Percentiles rank a stretch among this genome's conserved stretches.
Evolutionary conservation across 2,329 filamentous ascomycete species (phyloP).

Genomic region (Thielaviopsis populi): DNA sequence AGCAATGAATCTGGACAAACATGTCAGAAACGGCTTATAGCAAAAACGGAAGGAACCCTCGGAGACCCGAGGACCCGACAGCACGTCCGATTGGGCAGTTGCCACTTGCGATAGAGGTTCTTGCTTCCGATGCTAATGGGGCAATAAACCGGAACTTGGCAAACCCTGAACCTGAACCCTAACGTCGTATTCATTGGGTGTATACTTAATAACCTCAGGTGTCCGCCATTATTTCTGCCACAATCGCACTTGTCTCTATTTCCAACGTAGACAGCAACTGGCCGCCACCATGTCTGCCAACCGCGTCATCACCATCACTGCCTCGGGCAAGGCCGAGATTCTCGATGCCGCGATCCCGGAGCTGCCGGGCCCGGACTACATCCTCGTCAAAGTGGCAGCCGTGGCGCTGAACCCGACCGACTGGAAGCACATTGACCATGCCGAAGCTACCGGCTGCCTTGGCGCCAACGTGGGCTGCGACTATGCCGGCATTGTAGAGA

Average conservation of each 20-base stretch:
- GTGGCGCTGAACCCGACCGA: constrained; percentile 27
- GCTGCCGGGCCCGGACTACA: constrained; percentile 20
- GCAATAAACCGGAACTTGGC: too few species aligned
- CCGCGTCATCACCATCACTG: constrained; percentile 4
- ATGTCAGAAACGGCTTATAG: too few species aligned
- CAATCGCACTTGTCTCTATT: not conserved
- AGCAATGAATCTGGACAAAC: too few species aligned
- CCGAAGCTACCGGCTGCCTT: constrained; percentile 18
- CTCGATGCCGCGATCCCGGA: constrained; percentile 21
- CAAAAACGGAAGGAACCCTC: not conserved
- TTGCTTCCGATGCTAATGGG: too few species aligned
- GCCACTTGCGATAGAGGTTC: not conserved
- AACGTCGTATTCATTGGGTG: not conserved
- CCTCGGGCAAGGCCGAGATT: constrained; percentile 21
- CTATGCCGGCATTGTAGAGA: constrained; percentile 33
- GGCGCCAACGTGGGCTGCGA: constrained; percentile 28
- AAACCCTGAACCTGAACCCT: too few species aligned
- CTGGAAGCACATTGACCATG: constrained; percentile 24
- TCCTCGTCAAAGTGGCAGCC: constrained; percentile 26
- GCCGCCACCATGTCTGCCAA: constrained; percentile 9
- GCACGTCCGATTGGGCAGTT: not conserved
- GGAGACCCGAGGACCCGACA: not conserved
- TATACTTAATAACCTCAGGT: not conserved
- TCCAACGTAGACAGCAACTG: not conserved
- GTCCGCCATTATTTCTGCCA: not conserved